phyloP scores from a whole-genome alignment of 169 alveolate species.

The Eimeria maxima region DNA sequence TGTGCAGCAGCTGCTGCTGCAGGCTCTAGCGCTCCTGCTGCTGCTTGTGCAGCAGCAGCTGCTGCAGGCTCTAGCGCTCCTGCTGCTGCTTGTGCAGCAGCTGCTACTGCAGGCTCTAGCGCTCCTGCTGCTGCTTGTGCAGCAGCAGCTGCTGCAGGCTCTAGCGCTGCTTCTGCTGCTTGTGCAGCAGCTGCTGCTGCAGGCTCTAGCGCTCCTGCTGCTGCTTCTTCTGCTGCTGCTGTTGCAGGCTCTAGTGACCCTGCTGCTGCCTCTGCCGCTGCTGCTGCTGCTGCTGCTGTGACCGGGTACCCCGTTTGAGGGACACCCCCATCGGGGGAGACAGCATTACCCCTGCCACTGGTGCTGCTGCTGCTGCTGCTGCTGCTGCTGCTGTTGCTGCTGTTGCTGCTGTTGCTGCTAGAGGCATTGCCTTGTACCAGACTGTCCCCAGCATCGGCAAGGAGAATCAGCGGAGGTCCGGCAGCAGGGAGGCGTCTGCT shows the following conservation, averaged over 20 bases:
- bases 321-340: no score
- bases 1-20: no score
- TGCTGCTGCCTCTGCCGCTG: no score
- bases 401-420: neutral
- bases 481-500: neutral
- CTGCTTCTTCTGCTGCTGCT: neutral
- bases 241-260: neutral
- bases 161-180: conserved; percentile 4
- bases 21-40: no score
- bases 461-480: neutral
- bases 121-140: no score
- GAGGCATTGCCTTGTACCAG: neutral
- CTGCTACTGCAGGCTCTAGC: no score
- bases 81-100: no score
- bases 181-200: neutral
- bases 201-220: neutral
- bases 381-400: conserved; percentile 15
- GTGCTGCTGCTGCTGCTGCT: neutral
- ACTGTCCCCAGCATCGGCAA: neutral
- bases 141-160: no score
- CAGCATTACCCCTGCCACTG: neutral
- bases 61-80: no score
- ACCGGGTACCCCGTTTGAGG: neutral
- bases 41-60: no score
- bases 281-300: conserved; percentile 7